phyloP scores from a whole-genome alignment of 371 early-diverging fungal genomes.

The Capillidium rhysosporum region DNA sequence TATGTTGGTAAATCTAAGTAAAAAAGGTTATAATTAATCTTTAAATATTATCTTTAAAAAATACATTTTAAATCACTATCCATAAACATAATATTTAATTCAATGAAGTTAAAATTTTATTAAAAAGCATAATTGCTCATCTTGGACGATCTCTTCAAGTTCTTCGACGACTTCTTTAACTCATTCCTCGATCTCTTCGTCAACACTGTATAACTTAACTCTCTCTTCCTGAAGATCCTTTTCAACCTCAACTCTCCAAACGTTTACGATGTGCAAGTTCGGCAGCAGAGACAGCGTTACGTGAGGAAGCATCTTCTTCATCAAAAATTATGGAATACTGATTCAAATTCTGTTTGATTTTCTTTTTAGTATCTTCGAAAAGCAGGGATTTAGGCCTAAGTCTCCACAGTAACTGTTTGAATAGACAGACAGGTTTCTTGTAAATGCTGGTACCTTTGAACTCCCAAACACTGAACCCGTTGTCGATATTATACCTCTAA shows the following conservation, averaged over 20 bases:
- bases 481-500: constrained; percentile 69
- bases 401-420: constrained; percentile 91
- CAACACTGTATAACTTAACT: constrained; percentile 30
- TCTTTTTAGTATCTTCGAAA: constrained; percentile 54
- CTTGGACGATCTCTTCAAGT: constrained; percentile 30
- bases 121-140: neutral
- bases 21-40: too few relatives aligned
- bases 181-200: constrained; percentile 63
- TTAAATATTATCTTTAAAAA: too few relatives aligned
- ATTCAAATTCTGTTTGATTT: constrained; percentile 78
- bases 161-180: constrained; percentile 59
- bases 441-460: constrained; percentile 66
- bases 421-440: constrained; percentile 51
- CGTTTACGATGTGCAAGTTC: constrained; percentile 51
- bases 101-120: too few relatives aligned
- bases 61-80: too few relatives aligned
- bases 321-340: constrained; percentile 77
- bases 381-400: constrained; percentile 80
- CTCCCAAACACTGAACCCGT: constrained; percentile 84
- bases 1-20: too few relatives aligned
- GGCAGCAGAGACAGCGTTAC: constrained; percentile 45
- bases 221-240: constrained; percentile 34
- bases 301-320: constrained; percentile 54
- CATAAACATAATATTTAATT: too few relatives aligned
- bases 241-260: constrained; percentile 48